phyloP scores from a whole-genome alignment of 768 basidiomycete genomes.

The Lactarius tabidus region DNA sequence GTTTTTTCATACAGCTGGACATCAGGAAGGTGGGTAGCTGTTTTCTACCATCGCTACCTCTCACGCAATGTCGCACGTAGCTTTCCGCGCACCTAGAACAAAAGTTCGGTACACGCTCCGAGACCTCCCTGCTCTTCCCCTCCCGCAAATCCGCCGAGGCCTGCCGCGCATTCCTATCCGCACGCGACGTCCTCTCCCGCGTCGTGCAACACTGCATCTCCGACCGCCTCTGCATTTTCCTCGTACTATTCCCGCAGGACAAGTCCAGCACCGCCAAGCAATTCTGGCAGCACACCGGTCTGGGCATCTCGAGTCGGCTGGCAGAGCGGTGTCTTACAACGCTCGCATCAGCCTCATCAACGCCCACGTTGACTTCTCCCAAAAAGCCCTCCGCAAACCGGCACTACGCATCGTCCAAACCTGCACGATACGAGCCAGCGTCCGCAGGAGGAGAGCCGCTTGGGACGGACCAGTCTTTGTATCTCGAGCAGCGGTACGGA shows the following conservation, averaged over 20 bases:
- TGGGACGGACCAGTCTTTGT: constrained; percentile 59
- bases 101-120: constrained; percentile 69
- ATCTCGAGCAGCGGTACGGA: constrained; percentile 93
- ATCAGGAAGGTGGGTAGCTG: constrained; percentile 64
- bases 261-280: constrained; percentile 68
- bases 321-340: constrained; percentile 79
- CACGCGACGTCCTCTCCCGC: constrained; percentile 49
- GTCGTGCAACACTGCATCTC: constrained; percentile 65
- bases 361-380: constrained; percentile 15
- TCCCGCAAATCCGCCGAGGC: constrained; percentile 66
- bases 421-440: constrained; percentile 1
- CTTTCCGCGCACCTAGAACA: constrained; percentile 72
- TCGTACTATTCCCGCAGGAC: constrained; percentile 69
- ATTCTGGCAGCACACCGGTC: constrained; percentile 95
- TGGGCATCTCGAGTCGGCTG: constrained; percentile 83
- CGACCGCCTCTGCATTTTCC: constrained; percentile 57
- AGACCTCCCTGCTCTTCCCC: constrained; percentile 77
- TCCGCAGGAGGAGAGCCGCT: constrained; percentile 42
- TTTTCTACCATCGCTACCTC: background rate
- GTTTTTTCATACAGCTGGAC: constrained; percentile 88
- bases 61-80: constrained; percentile 38
- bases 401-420: constrained; percentile 51
- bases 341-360: constrained; percentile 41
- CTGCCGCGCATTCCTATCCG: constrained; percentile 69
- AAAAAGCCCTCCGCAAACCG: constrained; percentile 42